Conservation (phyloP, 495 filamentous ascomycete genomes). For the Penicillium herquei region DNA sequence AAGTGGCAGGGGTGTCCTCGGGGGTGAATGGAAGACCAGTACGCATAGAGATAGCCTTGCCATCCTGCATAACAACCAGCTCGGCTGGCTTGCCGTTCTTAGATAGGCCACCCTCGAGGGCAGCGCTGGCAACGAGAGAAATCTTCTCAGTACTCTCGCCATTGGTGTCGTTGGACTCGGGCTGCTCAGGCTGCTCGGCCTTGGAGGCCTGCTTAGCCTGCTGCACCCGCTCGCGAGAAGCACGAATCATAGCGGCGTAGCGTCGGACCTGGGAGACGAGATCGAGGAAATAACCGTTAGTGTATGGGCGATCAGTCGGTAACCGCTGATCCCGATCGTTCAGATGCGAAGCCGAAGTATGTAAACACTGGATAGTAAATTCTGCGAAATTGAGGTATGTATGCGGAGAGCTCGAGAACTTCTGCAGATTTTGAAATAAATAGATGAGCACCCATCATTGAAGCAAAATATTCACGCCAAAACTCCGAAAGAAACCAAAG, state of each 20-base stretch:
- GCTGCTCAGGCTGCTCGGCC: constrained; percentile 11
- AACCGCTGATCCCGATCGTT: constrained; percentile 77
- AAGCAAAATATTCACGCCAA: neutral
- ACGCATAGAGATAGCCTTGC: constrained; percentile 70
- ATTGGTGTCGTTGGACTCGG: constrained; percentile 7
- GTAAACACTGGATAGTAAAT: constrained; percentile 79
- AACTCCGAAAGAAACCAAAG: constrained; percentile 5
- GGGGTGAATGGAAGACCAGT: constrained; percentile 54
- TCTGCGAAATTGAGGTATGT: constrained; percentile 84
- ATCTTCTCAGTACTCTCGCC: constrained; percentile 1
- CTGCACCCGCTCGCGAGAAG: constrained; percentile 41
- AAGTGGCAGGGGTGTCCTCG: constrained; percentile 35
- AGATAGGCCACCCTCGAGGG: constrained; percentile 71
- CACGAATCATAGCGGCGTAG: constrained; percentile 63
- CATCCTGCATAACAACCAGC: constrained; percentile 75
- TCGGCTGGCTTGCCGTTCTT: constrained; percentile 74
- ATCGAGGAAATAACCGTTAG: constrained; percentile 91
- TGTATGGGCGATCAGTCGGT: constrained; percentile 82
- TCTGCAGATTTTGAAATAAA: constrained; percentile 53
- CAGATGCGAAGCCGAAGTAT: constrained; percentile 75
- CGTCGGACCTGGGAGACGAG: constrained; percentile 80
- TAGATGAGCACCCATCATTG: constrained; percentile 34
- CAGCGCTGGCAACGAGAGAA: constrained; percentile 49
- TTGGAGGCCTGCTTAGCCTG: constrained; percentile 4
- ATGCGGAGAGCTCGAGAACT: constrained; percentile 61